Evolutionary conservation across 2,329 filamentous ascomycete genomes (phyloP).

Genomic region (Colletotrichum lindemuthianum): DNA sequence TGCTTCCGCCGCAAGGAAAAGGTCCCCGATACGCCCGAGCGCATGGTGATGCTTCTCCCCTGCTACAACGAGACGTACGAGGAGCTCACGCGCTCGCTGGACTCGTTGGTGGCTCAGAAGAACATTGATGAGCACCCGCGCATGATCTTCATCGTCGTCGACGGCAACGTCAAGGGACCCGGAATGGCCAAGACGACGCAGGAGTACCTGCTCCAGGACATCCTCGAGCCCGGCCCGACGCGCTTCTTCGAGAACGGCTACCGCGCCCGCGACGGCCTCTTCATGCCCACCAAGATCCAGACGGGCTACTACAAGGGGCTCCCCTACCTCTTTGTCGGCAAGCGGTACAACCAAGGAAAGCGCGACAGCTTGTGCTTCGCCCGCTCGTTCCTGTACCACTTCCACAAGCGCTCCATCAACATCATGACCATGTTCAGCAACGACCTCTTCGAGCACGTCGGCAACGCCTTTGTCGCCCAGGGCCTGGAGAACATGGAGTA

Average conservation of each 20-base stretch:
- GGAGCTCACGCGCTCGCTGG: slow-evolving; percentile 55
- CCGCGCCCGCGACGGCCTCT: slow-evolving; percentile 55
- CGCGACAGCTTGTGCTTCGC: slow-evolving; percentile 60
- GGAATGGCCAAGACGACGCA: slow-evolving; percentile 60
- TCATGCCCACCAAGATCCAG: slow-evolving; percentile 57
- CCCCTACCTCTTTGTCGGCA: slow-evolving; percentile 59
- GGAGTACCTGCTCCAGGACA: slow-evolving; percentile 57
- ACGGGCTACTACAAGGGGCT: slow-evolving; percentile 56
- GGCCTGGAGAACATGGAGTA: slow-evolving; percentile 53
- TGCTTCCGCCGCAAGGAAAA: slow-evolving; percentile 45
- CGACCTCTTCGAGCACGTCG: slow-evolving; percentile 53
- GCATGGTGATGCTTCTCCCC: slow-evolving; percentile 56
- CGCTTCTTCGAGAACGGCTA: slow-evolving; percentile 54
- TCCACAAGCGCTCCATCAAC: slow-evolving; percentile 53
- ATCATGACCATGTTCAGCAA: slow-evolving; percentile 58
- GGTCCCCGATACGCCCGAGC: slow-evolving; percentile 48
- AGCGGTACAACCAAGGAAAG: slow-evolving; percentile 61
- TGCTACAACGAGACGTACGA: slow-evolving; percentile 61
- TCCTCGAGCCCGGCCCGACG: slow-evolving; percentile 49
- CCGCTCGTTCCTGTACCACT: slow-evolving; percentile 60
- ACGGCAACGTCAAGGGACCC: slow-evolving; percentile 57
- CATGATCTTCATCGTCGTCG: slow-evolving; percentile 59
- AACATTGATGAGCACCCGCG: slow-evolving; percentile 53
- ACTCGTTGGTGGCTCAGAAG: slow-evolving; percentile 56
- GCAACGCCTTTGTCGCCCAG: slow-evolving; percentile 49